Evolutionary conservation across 495 filamentous ascomycete genomes (phyloP).

Genomic region (Wilcoxina mikolae): DNA sequence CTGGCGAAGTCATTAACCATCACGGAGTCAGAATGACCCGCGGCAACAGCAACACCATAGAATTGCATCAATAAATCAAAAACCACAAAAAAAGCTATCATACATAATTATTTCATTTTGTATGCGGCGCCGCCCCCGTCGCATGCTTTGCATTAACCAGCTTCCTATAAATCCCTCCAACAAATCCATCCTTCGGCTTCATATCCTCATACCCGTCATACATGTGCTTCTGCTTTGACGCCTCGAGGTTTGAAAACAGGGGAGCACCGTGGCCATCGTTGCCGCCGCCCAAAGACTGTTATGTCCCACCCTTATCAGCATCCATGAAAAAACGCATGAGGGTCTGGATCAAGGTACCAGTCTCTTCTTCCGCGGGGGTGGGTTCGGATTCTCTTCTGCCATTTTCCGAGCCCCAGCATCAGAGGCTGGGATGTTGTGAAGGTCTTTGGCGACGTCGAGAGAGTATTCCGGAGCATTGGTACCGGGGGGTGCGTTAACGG

Average conservation of each 20-base stretch:
- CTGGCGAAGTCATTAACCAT: no score
- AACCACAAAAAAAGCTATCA: no score
- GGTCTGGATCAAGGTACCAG: conserved; percentile 6
- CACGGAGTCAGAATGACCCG: no score
- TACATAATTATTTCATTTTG: no score
- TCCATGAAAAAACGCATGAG: not conserved
- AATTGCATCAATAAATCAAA: no score
- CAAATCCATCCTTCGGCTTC: conserved; percentile 23
- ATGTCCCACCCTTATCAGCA: not conserved
- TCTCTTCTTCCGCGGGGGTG: conserved; percentile 14
- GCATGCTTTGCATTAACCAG: conserved; percentile 13
- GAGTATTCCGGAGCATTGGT: not conserved
- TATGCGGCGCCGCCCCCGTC: no score
- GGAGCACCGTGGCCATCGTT: conserved; percentile 22
- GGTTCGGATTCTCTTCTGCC: not conserved
- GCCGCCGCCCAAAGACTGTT: conserved; percentile 21
- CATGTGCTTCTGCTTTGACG: conserved; percentile 9
- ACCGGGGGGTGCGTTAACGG: not conserved
- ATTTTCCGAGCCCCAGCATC: conserved; percentile 2
- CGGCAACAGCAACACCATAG: no score
- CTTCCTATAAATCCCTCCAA: conserved; percentile 18
- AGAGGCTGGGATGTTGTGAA: conserved; percentile 4
- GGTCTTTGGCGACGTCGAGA: not conserved
- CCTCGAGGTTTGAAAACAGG: conserved; percentile 23
- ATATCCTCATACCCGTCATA: conserved; percentile 18